Base-by-base conservation (phyloP, 2,329 filamentous ascomycete genomes). In the Aspergillus caelatus region DNA sequence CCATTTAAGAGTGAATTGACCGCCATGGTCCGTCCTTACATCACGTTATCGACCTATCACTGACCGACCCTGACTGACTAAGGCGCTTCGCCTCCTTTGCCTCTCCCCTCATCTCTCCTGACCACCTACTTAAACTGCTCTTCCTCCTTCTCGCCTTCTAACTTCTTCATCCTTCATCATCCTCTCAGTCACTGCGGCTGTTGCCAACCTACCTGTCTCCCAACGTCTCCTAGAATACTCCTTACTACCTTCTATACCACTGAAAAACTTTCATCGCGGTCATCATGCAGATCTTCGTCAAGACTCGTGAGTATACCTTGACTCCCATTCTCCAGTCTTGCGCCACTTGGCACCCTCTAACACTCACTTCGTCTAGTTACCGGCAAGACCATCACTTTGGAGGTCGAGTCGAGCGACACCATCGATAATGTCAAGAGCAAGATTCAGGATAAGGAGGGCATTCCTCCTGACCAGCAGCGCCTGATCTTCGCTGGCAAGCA, bases 281-380 rank as follows among this genome's bases (percentile, higher is more conserved):
- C 81, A 89, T 71, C 81, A 96, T 97, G 94, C 94, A 97, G 87
- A 97, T 97, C 86, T 97, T 97, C 82, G 94, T 97, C 76, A 97
- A 97, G 90, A 97, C 93, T 73, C 88, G 90, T 93, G 85, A 87
- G 90, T 90, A 74, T 67, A 69, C 71, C 75, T 52, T 52, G 3
- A 72, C 68, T 71, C 70, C 70, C 72, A 66, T 58, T 58, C 64
- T 68, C 68, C 59, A 65, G 68, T 62, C 64, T 69, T 64, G 66
- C 62, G 64, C 65, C 62, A 68, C 59, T 14, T 50, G 34, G n/a
- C 59, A 26, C 62, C 45, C 50, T 32, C 71, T 74, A 65, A 74
- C 81, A 81, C 72, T 79, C 75, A 68, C 48, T 50, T 56, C 14
- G n/a, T 69, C 58, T 75, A 87, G 85, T 89, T 60, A 89, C 87